phyloP scores from a whole-genome alignment of 2,329 filamentous ascomycete genomes.

The Ophidiomyces ophidiicola region DNA sequence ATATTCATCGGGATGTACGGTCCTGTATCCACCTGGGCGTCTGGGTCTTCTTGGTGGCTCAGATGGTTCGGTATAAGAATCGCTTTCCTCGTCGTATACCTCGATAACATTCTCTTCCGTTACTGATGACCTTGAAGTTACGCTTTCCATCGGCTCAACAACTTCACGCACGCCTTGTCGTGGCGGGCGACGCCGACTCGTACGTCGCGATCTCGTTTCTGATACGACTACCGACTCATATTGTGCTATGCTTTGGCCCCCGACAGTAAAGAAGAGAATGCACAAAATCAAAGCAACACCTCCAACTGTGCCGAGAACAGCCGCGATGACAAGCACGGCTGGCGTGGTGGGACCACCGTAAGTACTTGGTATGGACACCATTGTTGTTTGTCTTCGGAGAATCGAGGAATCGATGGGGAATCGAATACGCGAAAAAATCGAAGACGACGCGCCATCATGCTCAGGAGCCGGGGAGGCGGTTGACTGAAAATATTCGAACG shows the following conservation, averaged over 20 bases:
- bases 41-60: constrained; percentile 25
- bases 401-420: not conserved
- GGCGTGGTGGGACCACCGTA: constrained; percentile 45
- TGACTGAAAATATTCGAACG: too few relatives aligned
- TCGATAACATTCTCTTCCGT: constrained; percentile 10
- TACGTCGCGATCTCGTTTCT: constrained; percentile 1
- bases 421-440: not conserved
- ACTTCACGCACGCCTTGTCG: constrained; percentile 1
- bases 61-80: constrained; percentile 23
- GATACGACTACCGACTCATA: not conserved
- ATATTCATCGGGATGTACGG: constrained; percentile 34
- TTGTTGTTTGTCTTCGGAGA: constrained; percentile 18
- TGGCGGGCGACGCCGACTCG: not conserved
- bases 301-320: constrained; percentile 38
- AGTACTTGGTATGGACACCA: constrained; percentile 47
- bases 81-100: constrained; percentile 36
- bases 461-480: too few relatives aligned
- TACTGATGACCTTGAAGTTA: constrained; percentile 1
- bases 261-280: constrained; percentile 41
- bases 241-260: constrained; percentile 24
- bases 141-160: not conserved
- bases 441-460: not conserved
- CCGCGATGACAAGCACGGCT: constrained; percentile 49
- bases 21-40: constrained; percentile 37
- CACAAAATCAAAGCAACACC: constrained; percentile 45